Base-by-base conservation (phyloP, 2,329 filamentous ascomycete species). In the Penicillium sp. region DNA sequence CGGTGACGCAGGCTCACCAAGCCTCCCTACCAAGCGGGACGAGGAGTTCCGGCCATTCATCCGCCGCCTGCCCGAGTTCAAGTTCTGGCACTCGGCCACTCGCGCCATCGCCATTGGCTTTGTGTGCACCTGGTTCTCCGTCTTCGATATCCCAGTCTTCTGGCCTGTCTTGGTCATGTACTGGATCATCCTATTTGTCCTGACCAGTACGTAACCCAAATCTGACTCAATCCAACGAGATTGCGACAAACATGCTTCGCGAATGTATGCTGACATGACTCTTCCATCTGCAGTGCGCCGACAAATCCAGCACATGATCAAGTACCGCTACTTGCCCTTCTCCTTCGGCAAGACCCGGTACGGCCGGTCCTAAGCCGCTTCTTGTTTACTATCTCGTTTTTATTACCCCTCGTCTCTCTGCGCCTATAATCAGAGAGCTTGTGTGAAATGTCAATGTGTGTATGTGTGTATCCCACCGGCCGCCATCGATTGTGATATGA, bases 231-330 rank as follows among this genome's bases (percentile, higher is more conserved):
- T 26, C 40, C 15, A 12, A n/a, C n/a, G 5, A 12, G 6, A 24
- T 28, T 53, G 35, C 33, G 15, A 38, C 40, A 19, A 22, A 12
- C 3, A 40, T 40, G 28, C 15, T 17, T 5, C 10, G 15, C 4
- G 24, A 13, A 7, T 17, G 19, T 37, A 58, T 22, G 40, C 66
- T 58, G 66, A 69, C 66, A n/a, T 13, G 2, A 2, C 19, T 30
- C 51, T 56, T 64, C 40, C 42, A 33, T 55, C 49, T 59, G 33
- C 71, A 96, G 93, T 99, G 95, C 89, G 95, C 80, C 92, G 95
- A 84, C 95, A 99, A 83, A 99, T 99, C 72, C 95, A 99, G 83
- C 95, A 98, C 83, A 99, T 99, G 95, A 94, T 99, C 86, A 99
- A 98, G 84, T 99, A 98, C 84, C 92, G 94, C 81, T 99, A 97